Base-by-base conservation (phyloP, 352 stramenopile genomes). In the Detonula confervacea region DNA sequence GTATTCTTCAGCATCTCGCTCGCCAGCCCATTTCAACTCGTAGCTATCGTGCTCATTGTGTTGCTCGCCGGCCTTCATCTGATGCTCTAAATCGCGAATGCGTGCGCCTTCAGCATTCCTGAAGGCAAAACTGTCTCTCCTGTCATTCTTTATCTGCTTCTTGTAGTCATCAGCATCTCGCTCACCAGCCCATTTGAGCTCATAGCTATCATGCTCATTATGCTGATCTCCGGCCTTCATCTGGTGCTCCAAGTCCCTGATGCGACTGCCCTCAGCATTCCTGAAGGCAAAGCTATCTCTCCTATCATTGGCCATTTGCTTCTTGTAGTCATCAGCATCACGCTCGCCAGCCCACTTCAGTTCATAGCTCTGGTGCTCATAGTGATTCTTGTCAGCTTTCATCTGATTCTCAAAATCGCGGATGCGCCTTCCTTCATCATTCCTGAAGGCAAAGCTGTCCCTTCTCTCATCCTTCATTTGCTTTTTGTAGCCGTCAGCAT, bases 261-360 rank as follows among this genome's bases (percentile, higher is more conserved):
- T 27, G 51, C 75, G 44, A 51, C 62, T 49, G 0, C 66, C 80
- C 22, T 90, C 73, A 33, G 67, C 51, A 69, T 87, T 90, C 33
- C 87, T 77, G 11, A 76, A 61, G 30, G 77, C 71, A 0, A 93
- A 67, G 44, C 82, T 89, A 9, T 90, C 65, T 18, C 83, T 57
- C 24, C 82, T 77, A 49, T 88, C 64, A 51, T 86, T 35, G 12
- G 54, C 78, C 49, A 89, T 52, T 70, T 87, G 14, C 25, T 80
- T 81, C 57, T 85, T 82, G 63, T 92, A 92, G 8, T 66, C 81
- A 16, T 91, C 82, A 33, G 85, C 84, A 71, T 93, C 88, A 16
- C 63, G 63, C 12, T 86, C 86, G 16, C 81, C 88, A 22, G 62
- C 77, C 55, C 75, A 77, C 18, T 81, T 88, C 0, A 92, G 64